Evolutionary conservation across 257 asterid species (phyloP).

Genomic region (Solanum appendiculatum): DNA sequence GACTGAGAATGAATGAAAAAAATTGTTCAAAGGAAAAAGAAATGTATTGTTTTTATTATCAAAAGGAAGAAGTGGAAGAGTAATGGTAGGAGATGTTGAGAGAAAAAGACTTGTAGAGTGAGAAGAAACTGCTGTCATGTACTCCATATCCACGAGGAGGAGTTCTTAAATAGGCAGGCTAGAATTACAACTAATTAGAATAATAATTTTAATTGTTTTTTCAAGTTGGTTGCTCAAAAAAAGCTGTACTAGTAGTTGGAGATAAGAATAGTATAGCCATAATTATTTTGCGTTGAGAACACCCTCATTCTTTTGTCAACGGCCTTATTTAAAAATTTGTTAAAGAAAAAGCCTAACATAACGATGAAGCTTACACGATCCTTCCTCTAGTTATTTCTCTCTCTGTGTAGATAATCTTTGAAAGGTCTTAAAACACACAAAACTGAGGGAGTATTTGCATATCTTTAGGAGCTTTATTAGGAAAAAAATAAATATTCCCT

Average conservation of each 20-base stretch:
- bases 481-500: not conserved
- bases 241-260: conserved; percentile 42
- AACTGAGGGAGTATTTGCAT: conserved; percentile 6
- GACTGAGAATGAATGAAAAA: not conserved
- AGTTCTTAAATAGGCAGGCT: conserved; percentile 61
- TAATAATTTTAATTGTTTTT: conserved; percentile 9
- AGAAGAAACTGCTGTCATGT: conserved; percentile 45
- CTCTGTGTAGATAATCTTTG: conserved; percentile 7
- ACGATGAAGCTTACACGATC: conserved; percentile 52
- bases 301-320: conserved; percentile 49
- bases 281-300: conserved; percentile 28
- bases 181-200: conserved; percentile 35
- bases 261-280: conserved; percentile 23
- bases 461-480: conserved; percentile 8
- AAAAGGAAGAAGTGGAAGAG: conserved; percentile 8
- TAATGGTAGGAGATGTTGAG: not conserved
- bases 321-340: conserved; percentile 19
- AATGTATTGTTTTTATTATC: not conserved
- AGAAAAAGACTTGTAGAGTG: conserved; percentile 28
- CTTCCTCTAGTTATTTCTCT: conserved; percentile 25
- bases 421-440: conserved; percentile 3
- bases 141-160: conserved; percentile 30
- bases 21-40: not conserved
- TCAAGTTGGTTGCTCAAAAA: conserved; percentile 52
- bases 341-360: conserved; percentile 46